phyloP scores from a whole-genome alignment of 441 rosid genomes.

The Kokia cookei region DNA sequence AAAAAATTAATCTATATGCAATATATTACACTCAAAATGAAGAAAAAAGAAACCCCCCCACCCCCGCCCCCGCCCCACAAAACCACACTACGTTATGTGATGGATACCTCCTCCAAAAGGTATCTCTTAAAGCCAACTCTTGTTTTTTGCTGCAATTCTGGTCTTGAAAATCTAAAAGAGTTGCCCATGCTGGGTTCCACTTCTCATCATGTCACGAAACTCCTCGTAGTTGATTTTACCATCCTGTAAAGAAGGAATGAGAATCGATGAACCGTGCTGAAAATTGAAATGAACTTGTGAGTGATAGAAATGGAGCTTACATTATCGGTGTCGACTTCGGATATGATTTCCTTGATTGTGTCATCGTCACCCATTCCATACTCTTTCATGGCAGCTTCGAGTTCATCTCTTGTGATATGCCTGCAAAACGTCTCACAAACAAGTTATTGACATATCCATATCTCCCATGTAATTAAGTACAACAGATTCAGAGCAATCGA shows the following conservation, averaged over 20 bases:
- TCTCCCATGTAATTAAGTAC: neutral
- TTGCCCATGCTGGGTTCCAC: slow-evolving; percentile 33
- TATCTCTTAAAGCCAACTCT: neutral
- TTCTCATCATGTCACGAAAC: slow-evolving; percentile 45
- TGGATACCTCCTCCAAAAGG: neutral
- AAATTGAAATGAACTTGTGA: neutral
- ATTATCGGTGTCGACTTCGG: slow-evolving; percentile 45
- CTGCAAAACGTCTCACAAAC: slow-evolving; percentile 11
- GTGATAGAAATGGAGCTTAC: slow-evolving; percentile 14
- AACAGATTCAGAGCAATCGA: neutral
- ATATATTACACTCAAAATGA: neutral
- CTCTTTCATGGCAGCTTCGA: slow-evolving; percentile 39
- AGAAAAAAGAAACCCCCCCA: neutral
- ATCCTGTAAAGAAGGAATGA: slow-evolving; percentile 24
- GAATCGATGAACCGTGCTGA: neutral
- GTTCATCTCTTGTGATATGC: slow-evolving; percentile 39
- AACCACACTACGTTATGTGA: neutral
- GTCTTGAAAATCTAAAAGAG: slow-evolving; percentile 17
- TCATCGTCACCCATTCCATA: slow-evolving; percentile 38
- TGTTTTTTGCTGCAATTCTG: neutral
- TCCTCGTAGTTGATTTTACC: slow-evolving; percentile 46
- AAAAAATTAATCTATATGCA: neutral
- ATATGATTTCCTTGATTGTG: slow-evolving; percentile 38
- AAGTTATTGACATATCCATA: neutral
- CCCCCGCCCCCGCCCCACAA: no score